Conservation (phyloP, 352 stramenopile species). For the Globisporangium lucens region DNA sequence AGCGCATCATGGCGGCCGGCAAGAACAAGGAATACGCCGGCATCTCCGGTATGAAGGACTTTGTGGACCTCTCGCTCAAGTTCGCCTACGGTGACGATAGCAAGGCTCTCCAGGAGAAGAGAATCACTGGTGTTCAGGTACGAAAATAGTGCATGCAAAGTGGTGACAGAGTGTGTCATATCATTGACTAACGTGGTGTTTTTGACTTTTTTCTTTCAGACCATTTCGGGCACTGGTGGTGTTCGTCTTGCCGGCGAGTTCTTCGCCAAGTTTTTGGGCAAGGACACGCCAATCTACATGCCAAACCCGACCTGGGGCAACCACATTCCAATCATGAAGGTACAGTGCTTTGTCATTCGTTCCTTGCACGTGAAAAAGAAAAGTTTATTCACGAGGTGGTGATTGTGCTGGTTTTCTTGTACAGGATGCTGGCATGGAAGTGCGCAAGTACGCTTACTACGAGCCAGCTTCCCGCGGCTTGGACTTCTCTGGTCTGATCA, state of each 20-base stretch:
- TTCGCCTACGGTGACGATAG: conserved; percentile 97
- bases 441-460: conserved; percentile 85
- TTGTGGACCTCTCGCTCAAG: conserved; percentile 93
- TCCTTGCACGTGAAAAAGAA: not conserved
- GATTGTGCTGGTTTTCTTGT: not conserved
- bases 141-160: not conserved
- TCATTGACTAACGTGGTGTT: not conserved
- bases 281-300: conserved; percentile 93
- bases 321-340: conserved; percentile 94
- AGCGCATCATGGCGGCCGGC: conserved; percentile 90
- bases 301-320: conserved; percentile 99
- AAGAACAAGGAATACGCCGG: conserved; percentile 98
- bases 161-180: not conserved
- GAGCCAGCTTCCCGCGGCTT: conserved; percentile 82
- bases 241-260: conserved; percentile 96
- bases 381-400: not conserved
- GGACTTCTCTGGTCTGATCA: conserved; percentile 93
- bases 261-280: conserved; percentile 88
- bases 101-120: conserved; percentile 84
- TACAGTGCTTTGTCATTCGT: not conserved
- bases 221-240: conserved; percentile 97
- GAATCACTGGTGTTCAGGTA: conserved; percentile 93
- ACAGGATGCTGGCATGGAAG: conserved; percentile 71
- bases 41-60: conserved; percentile 95
- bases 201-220: conserved; percentile 44